These are phyloP conservation scores for Rhamnella rubrinervis DNA, from an alignment of 331 rosid genomes.

Conservation along the genomic window DNA sequence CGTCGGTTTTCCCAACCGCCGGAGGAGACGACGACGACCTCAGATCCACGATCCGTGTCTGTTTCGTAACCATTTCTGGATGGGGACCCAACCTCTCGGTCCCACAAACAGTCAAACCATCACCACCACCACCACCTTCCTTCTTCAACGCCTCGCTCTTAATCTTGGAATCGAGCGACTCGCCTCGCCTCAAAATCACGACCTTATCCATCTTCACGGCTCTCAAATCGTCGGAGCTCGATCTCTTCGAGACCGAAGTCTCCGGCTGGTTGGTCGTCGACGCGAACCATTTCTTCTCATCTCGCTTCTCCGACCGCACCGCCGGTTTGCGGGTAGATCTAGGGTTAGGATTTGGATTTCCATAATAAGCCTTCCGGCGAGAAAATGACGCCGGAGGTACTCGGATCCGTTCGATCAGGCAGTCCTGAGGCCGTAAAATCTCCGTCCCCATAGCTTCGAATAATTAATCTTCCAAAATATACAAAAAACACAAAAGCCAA, in stretches of 20 bases:
- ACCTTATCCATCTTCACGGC: constrained; percentile 59
- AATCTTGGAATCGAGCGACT: constrained; percentile 67
- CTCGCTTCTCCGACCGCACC: constrained; percentile 33
- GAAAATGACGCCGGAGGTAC: constrained; percentile 30
- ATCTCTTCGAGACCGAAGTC: constrained; percentile 28
- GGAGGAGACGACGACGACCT: neutral
- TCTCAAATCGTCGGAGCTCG: constrained; percentile 55
- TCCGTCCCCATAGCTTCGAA: constrained; percentile 62
- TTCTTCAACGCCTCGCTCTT: constrained; percentile 39
- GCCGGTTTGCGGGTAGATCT: constrained; percentile 44
- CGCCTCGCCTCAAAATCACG: constrained; percentile 67
- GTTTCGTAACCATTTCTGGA: constrained; percentile 45
- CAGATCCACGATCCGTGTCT: constrained; percentile 41
- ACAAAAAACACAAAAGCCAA: neutral
- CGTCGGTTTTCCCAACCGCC: constrained; percentile 21
- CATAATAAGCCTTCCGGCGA: constrained; percentile 44
- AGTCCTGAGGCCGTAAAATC: constrained; percentile 74
- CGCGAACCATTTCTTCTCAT: constrained; percentile 34
- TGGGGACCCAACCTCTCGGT: constrained; percentile 63
- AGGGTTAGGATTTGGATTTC: constrained; percentile 20
- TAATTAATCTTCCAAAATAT: neutral
- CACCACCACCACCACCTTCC: constrained; percentile 38
- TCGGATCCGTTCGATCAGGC: constrained; percentile 42
- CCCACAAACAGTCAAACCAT: constrained; percentile 41
- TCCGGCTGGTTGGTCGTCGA: constrained; percentile 25